phyloP scores from a whole-genome alignment of 805 yeast species.

The Metschnikowia kofuensis region DNA sequence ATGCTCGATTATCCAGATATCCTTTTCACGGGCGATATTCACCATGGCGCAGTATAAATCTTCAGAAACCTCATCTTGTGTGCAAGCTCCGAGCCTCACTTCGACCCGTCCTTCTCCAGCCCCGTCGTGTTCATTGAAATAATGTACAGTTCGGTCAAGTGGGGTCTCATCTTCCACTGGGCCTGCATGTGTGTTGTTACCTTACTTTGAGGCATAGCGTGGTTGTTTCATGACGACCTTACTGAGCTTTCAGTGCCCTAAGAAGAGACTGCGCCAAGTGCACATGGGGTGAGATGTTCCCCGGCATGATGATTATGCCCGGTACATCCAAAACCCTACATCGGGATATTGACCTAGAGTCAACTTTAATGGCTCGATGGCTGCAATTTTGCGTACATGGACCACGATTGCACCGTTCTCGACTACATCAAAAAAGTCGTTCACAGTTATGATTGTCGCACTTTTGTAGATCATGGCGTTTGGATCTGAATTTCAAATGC shows the following conservation, averaged over 20 bases:
- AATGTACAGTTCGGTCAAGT: conserved; percentile 10
- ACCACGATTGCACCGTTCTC: conserved; percentile 14
- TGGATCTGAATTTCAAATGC: too few species aligned
- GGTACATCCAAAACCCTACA: conserved; percentile 5
- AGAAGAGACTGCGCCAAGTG: conserved; percentile 17
- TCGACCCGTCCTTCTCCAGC: conserved; percentile 15
- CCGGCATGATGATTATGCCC: conserved; percentile 15
- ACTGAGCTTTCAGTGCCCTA: too few species aligned
- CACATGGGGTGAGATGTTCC: conserved; percentile 15
- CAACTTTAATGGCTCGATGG: conserved; percentile 7
- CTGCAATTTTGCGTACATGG: conserved; percentile 10
- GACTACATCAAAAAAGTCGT: conserved; percentile 11
- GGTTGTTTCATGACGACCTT: conserved; percentile 19
- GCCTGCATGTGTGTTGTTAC: conserved; percentile 14
- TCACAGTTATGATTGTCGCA: conserved; percentile 14
- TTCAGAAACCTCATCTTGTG: conserved; percentile 16
- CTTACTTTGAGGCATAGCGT: conserved; percentile 17
- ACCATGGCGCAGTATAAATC: conserved; percentile 14
- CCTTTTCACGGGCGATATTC: conserved; percentile 10
- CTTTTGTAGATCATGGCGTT: conserved; percentile 9
- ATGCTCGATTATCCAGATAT: conserved; percentile 16
- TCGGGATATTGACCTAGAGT: conserved; percentile 2
- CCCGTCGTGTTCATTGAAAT: conserved; percentile 11
- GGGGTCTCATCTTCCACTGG: conserved; percentile 14
- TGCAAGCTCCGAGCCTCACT: conserved; percentile 17